A percentile compares a stretch with the other conserved stretches of the same genome.
Evolutionary conservation across 192 early-diverging fungal species (phyloP).

Genomic region (Backusella morwellensis): DNA sequence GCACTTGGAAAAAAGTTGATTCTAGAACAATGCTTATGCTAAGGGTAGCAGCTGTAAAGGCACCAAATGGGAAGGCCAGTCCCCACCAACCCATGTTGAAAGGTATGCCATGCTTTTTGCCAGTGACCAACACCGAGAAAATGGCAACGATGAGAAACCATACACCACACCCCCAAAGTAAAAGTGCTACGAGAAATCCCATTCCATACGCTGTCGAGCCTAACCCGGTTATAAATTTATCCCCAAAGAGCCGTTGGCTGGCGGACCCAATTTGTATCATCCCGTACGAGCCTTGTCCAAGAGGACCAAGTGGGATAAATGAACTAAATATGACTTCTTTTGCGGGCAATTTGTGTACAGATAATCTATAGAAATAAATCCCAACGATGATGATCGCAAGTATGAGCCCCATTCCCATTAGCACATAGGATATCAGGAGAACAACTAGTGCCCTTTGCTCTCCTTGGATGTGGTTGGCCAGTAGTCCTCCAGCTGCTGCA

Average conservation of each 20-base stretch:
- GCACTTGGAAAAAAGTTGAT: conserved; percentile 7
- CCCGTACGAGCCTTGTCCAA: conserved; percentile 39
- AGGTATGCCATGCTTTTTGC: conserved; percentile 29
- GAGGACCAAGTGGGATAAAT: conserved; percentile 51
- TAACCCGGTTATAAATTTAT: conserved; percentile 2
- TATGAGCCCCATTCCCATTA: conserved; percentile 46
- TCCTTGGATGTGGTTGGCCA: conserved; percentile 29
- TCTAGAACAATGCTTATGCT: not conserved
- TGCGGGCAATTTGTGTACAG: conserved; percentile 38
- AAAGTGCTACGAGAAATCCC: not conserved
- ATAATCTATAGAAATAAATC: conserved; percentile 44
- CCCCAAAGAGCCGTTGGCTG: not conserved
- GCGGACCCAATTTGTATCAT: conserved; percentile 46
- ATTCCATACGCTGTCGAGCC: not conserved
- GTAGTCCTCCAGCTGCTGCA: conserved; percentile 37
- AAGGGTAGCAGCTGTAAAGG: conserved; percentile 22
- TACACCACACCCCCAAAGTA: conserved; percentile 4
- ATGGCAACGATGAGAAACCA: conserved; percentile 27
- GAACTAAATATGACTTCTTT: conserved; percentile 46
- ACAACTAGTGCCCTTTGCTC: conserved; percentile 23
- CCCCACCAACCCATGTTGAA: conserved; percentile 62
- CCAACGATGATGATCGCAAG: conserved; percentile 40
- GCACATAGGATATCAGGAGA: conserved; percentile 40
- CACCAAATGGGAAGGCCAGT: conserved; percentile 53
- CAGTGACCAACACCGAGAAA: conserved; percentile 28